Conservation (phyloP, 2,329 filamentous ascomycete genomes). For the Microsporum ferrugineum region DNA sequence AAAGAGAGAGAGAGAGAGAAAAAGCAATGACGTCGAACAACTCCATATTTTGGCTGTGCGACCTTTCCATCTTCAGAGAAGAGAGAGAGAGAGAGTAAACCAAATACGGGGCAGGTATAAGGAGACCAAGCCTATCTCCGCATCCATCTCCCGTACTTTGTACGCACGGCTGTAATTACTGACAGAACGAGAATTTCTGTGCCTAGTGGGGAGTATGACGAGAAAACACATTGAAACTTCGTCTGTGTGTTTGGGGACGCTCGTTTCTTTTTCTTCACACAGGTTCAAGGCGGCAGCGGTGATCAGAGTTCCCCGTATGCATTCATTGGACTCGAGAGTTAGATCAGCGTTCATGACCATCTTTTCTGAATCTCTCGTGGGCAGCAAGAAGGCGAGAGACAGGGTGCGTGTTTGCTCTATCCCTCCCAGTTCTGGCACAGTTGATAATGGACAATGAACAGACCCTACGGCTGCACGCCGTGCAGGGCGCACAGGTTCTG, state of each 20-base stretch:
- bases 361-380: neutral
- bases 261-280: neutral
- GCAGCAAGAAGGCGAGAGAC: slow-evolving; percentile 5
- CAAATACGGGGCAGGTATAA: neutral
- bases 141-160: neutral
- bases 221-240: neutral
- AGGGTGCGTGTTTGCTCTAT: neutral
- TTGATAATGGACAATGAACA: neutral
- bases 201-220: neutral
- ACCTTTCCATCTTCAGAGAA: neutral
- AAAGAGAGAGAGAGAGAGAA: neutral
- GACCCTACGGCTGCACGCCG: slow-evolving; percentile 3
- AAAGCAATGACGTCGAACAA: neutral
- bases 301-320: slow-evolving; percentile 3
- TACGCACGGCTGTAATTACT: neutral
- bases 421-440: neutral
- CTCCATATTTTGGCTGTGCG: slow-evolving; percentile 1
- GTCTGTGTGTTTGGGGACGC: neutral
- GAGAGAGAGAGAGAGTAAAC: neutral
- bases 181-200: neutral
- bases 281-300: neutral
- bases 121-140: neutral
- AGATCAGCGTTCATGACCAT: slow-evolving; percentile 1
- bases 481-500: slow-evolving; percentile 4
- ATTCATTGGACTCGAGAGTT: neutral